phyloP scores from a whole-genome alignment of 306 rosid genomes.

The Prunus persica region Prunus_persica_NCBIv2 NC_034012.1:3850001-3850500 shows the following conservation, averaged over 20 bases:
- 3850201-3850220: too few species aligned
- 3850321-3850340: neutral
- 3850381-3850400: neutral
- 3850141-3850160: too few species aligned
- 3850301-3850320: neutral
- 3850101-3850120: too few species aligned
- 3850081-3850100: too few species aligned
- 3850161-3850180: too few species aligned
- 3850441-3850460: slow-evolving; percentile 1
- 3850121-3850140: too few species aligned
- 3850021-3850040: too few species aligned
- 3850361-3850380: neutral
- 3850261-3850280: neutral
- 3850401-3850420: neutral
- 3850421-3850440: neutral
- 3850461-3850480: slow-evolving; percentile 5
- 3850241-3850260: neutral
- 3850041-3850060: too few species aligned
- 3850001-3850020: too few species aligned
- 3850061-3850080: too few species aligned
- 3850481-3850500: slow-evolving; percentile 46
- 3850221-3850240: neutral
- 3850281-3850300: neutral
- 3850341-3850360: neutral
- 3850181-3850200: too few species aligned